Evolutionary conservation across 169 alveolate species (phyloP), one percentile per base, ranked within the genome.

Genomic region (Ichthyophthirius multifiliis): DNA sequence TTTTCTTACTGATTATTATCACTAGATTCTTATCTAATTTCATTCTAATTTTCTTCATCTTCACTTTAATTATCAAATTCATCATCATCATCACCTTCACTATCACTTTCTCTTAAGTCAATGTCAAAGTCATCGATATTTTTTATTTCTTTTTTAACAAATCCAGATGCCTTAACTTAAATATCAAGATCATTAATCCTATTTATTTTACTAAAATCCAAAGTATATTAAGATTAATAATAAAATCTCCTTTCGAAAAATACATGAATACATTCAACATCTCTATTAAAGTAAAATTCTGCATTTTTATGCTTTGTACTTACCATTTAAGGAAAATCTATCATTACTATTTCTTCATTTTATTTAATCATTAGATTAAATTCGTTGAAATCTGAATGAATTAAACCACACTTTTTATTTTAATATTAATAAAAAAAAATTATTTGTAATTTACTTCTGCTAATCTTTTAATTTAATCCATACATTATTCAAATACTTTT

Each of bases 331-430:
- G 99, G 99, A 76, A 98, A 98, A 89, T 98, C 99, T 75, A 93
- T 92, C 20, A 88, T 88, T 20, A 85, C 83, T 63, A 91, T 82
- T 48, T 87, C 79, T 67, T 88, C 93, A 32, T 83, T 89, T 23
- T 82, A 88, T 46, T 81, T 75, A 15, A 98, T 91, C 88, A 98
- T 84, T 47, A 98, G 87, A 90, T 98, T 98, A 91, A 98, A 98
- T 75, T 98, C 99, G 83, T 98, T 98, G 90, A 97, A 98, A 81
- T 98, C 99, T 2, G 99, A 99, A 89, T 98, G 99, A 43, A 98
- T 97, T 34, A 98, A 88, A n/a, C 99, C 99, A 62, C 97, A 85
- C 73, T 96, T 63, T 81, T 73, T 63, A 75, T 16, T 16, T 65
- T 74, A 30, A 32, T 7, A 37, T 12, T 43, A 12, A 63, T 15